Conservation (phyloP, 768 basidiomycete genomes). For the Pisolithus albus region DNA sequence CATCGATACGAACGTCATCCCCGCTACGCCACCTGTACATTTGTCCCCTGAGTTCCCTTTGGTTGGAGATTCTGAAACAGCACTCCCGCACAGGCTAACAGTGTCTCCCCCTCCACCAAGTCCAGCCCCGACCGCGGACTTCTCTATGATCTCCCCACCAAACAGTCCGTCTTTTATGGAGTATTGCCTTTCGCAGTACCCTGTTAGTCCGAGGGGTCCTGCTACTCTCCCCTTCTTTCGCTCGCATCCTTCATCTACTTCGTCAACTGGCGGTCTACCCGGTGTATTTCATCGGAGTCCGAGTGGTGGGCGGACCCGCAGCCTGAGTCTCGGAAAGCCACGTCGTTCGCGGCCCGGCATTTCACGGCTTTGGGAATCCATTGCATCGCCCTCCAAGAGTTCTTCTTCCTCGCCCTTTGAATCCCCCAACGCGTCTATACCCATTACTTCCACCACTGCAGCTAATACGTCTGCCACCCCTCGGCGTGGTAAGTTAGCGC, state of each 20-base stretch:
- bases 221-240: slow-evolving; percentile 28
- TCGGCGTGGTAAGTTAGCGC: slow-evolving; percentile 20
- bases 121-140: slow-evolving; percentile 40
- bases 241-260: slow-evolving; percentile 16
- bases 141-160: slow-evolving; percentile 40
- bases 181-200: slow-evolving; percentile 20
- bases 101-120: slow-evolving; percentile 34
- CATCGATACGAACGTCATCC: slow-evolving; percentile 15
- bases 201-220: slow-evolving; percentile 17
- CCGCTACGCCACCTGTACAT: slow-evolving; percentile 18
- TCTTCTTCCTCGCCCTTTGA: slow-evolving; percentile 5
- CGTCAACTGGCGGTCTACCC: slow-evolving; percentile 4
- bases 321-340: slow-evolving; percentile 18
- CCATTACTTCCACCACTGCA: slow-evolving; percentile 5
- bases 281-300: slow-evolving; percentile 14
- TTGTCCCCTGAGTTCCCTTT: slow-evolving; percentile 10
- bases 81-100: slow-evolving; percentile 3
- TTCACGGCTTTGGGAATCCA: slow-evolving; percentile 29
- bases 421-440: slow-evolving; percentile 6
- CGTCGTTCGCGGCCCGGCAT: slow-evolving; percentile 26
- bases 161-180: slow-evolving; percentile 29
- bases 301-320: slow-evolving; percentile 19
- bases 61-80: slow-evolving; percentile 21
- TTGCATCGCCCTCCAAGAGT: slow-evolving; percentile 24
- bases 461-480: not conserved